Base-by-base conservation (phyloP, 2,329 filamentous ascomycete species). In the Colletotrichum liriopes region DNA sequence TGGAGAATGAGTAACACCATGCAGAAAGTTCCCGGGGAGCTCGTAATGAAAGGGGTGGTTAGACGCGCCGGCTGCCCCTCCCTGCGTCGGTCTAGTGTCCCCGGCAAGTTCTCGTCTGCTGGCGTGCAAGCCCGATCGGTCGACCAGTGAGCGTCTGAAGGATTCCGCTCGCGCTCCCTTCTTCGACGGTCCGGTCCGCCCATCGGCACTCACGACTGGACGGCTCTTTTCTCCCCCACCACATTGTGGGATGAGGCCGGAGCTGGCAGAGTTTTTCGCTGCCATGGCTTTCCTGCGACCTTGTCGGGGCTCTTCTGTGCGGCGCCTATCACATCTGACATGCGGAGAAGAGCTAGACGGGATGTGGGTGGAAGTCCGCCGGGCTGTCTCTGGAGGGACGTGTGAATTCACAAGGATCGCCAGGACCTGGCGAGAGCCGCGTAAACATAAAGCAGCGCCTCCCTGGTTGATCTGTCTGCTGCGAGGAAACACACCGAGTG, bases 301-400 rank as follows among this genome's bases (percentile, higher is more conserved):
- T 49, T 26, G 45, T 1, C 35, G 8, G 35, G 35, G 35, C 35
- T 37, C 35, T 37, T 5, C 35, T n/a, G 35, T 18, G 41, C 26
- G 18, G 29, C 54, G 37, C 18, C 29, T 16, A 35, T 45, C n/a
- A 55, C n/a, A 35, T 16, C 39, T 37, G 45, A 29, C 41, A 26
- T 51, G 61, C 45, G 43, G 52, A 52, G 61, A 45, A 45, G 54
- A n/a, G 47, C 11, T 8, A 29, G 45, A 41, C 62, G 67, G 67
- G 7, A 71, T 61, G 67, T 61, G 67, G 67, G 67, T 54, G 67
- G 32, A 55, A 56, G 55, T 32, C 64, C n/a, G 37, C 29, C 58
- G 58, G 39, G 11, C 11, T n/a, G 49, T 47, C 45, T 43, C 55
- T 39, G 55, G 43, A 20, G 14, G 7, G 16, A 51, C 41, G 35